Evolutionary conservation across 768 basidiomycete genomes (phyloP), one percentile per base, ranked within the genome.

Genomic region (Amanita pseudoporphyria): DNA sequence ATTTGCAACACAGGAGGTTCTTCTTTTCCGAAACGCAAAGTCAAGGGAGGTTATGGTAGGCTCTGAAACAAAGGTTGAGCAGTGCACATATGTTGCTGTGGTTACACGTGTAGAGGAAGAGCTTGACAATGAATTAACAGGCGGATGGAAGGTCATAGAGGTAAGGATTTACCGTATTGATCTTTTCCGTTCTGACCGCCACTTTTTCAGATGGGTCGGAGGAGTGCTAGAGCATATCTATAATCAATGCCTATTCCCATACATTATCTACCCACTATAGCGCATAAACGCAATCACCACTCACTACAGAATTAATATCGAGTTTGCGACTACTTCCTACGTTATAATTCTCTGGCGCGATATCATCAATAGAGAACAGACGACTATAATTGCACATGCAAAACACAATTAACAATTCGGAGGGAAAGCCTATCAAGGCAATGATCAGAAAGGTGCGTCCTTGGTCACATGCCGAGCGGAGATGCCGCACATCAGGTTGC

Each of bases 131-230:
- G 89, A 93, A 64, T 73, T 96, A 39, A 99, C 96, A 0, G 93
- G 90, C 37, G 96, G 96, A 10, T 99, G 96, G 95, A 98, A 97
- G 67, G 80, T 98, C 46, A 77, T 97, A 22, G 95, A 98, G 82
- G 92, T 93, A 61, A 45, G 78, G 68, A 13, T 35, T 24, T 28
- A 31, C 16, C 12, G 12, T 28, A 43, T 18, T 31, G 10, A 31
- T 18, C 18, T 3, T 36, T 7, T 33, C 21, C 36, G 21, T 42
- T 21, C 51, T 54, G 40, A 53, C 52, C n/a, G 46, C 28, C 47
- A 37, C 43, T 19, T 42, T 45, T 52, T 44, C 46, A 68, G 67
- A 71, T 69, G 72, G 72, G 69, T 50, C 63, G 72, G 54, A 64
- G 71, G 53, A 72, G 71, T 55, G 69, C 71, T 31, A 61, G 72